phyloP scores from a whole-genome alignment of 805 yeast genomes.

The Candida parachauliodes region DNA sequence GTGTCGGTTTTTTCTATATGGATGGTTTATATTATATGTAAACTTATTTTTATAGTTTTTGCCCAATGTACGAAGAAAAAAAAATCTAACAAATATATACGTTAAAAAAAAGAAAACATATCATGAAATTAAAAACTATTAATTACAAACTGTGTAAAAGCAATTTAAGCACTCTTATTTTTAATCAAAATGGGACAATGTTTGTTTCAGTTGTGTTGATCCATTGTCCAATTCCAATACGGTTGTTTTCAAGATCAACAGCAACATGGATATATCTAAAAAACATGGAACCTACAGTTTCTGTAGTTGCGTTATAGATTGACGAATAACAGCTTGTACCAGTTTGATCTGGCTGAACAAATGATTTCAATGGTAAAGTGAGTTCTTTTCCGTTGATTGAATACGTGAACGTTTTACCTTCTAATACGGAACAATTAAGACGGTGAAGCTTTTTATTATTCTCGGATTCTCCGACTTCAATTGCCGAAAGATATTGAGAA shows the following conservation, averaged over 20 bases:
- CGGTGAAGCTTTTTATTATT: background rate
- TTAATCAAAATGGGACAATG: background rate
- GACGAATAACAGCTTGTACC: background rate
- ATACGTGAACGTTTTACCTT: slow-evolving; percentile 1
- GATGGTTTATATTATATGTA: too few species aligned
- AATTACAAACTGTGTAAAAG: too few species aligned
- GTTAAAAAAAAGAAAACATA: too few species aligned
- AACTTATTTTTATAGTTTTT: too few species aligned
- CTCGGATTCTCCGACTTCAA: background rate
- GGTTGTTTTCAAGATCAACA: background rate
- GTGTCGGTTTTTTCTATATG: too few species aligned
- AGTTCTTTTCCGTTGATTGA: background rate
- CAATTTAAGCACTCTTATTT: too few species aligned
- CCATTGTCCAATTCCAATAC: background rate
- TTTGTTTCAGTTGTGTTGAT: background rate
- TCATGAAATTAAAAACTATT: too few species aligned
- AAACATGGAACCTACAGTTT: background rate
- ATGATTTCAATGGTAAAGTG: too few species aligned
- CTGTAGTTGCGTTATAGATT: background rate
- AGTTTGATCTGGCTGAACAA: background rate
- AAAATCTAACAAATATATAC: too few species aligned
- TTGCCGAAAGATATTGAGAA: background rate
- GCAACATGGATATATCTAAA: slow-evolving; percentile 1
- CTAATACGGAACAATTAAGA: background rate
- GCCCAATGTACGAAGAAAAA: too few species aligned